A percentile compares a stretch with the other conserved stretches of the same genome.
Evolutionary conservation across 208 protist genomes (phyloP).

Genomic region (Acanthamoeba culbertsoni): DNA sequence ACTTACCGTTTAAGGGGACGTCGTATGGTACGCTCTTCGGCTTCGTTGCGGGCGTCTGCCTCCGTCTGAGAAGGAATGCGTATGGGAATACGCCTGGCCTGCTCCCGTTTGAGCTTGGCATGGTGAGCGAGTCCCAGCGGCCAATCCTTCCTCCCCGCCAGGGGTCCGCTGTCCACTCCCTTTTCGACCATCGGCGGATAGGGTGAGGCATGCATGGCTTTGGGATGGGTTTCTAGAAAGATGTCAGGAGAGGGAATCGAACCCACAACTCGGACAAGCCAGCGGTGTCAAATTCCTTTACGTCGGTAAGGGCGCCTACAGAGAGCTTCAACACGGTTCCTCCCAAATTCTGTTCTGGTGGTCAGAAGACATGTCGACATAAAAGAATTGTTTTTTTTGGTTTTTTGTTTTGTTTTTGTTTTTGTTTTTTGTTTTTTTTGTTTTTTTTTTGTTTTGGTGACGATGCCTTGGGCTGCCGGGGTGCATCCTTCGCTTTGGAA

Average conservation of each 20-base stretch:
- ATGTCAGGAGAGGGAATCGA: neutral
- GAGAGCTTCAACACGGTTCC: neutral
- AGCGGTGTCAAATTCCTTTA: conserved; percentile 20
- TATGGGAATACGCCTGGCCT: neutral
- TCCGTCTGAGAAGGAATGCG: neutral
- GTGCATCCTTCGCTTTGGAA: conserved; percentile 46
- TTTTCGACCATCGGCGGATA: neutral
- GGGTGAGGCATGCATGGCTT: neutral
- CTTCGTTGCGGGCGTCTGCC: neutral
- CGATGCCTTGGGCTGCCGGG: neutral
- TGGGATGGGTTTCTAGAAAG: neutral
- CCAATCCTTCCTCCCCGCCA: neutral
- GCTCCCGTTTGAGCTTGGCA: neutral
- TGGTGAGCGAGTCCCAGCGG: neutral
- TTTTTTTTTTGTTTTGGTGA: too few relatives aligned
- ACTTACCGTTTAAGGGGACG: neutral
- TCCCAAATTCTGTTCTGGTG: neutral
- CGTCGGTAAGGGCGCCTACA: neutral
- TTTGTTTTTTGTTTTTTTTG: too few relatives aligned
- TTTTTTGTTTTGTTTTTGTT: too few relatives aligned
- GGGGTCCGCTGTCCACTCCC: neutral
- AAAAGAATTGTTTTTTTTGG: too few relatives aligned
- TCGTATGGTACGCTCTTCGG: too few relatives aligned
- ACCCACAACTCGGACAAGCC: neutral
- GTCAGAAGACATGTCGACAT: too few relatives aligned